Percentiles rank a stretch among this genome's conserved stretches.
phyloP scores from a whole-genome alignment of 1,284 basidiomycete genomes.

The Sporisorium graminicola region DNA sequence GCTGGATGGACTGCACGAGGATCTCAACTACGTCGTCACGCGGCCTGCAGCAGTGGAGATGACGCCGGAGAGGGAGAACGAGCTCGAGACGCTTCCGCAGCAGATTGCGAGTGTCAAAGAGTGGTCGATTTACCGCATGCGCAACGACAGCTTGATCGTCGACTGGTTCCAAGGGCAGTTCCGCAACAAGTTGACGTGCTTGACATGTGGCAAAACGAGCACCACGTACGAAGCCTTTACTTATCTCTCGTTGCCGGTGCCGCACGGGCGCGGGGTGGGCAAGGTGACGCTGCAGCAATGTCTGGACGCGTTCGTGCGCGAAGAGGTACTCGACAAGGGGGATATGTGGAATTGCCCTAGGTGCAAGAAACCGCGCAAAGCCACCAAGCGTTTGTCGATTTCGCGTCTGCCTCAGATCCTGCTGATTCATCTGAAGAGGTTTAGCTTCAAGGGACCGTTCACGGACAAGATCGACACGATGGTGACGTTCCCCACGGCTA shows the following conservation, averaged over 20 bases:
- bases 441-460: conserved; percentile 90
- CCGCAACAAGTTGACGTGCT: conserved; percentile 66
- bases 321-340: conserved; percentile 90
- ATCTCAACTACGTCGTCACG: conserved; percentile 57
- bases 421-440: conserved; percentile 95
- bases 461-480: conserved; percentile 80
- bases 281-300: conserved; percentile 83
- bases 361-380: conserved; percentile 86
- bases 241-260: conserved; percentile 67
- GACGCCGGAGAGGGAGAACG: conserved; percentile 60
- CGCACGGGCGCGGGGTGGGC: conserved; percentile 73
- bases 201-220: conserved; percentile 77
- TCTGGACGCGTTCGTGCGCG: conserved; percentile 89
- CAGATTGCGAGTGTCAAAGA: conserved; percentile 72
- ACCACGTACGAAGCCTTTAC: conserved; percentile 86
- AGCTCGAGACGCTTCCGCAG: conserved; percentile 79
- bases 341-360: conserved; percentile 92
- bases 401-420: conserved; percentile 91
- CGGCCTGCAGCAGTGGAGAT: conserved; percentile 61
- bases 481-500: conserved; percentile 78
- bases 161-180: conserved; percentile 66
- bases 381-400: conserved; percentile 86
- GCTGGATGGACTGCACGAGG: conserved; percentile 57
- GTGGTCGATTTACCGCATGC: conserved; percentile 63
- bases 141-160: conserved; percentile 63